Conservation (phyloP, 805 yeast genomes). For the Saccharomyces paradoxus region DNA sequence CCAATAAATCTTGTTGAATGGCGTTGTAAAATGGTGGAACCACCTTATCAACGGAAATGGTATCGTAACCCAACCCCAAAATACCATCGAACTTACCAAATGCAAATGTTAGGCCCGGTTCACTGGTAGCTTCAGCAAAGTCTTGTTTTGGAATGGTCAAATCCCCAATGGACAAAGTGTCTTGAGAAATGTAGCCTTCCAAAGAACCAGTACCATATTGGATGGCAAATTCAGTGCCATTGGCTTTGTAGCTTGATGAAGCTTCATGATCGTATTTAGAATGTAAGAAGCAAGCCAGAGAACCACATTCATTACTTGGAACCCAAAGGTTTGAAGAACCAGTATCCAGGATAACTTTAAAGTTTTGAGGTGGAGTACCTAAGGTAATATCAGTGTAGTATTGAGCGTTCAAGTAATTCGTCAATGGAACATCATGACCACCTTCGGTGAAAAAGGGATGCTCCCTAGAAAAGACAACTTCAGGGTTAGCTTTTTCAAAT, state of each 20-base stretch:
- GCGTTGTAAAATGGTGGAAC: constrained; percentile 96
- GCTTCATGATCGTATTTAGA: constrained; percentile 76
- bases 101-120: constrained; percentile 96
- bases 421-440: constrained; percentile 72
- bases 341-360: constrained; percentile 91
- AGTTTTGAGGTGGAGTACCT: constrained; percentile 90
- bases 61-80: constrained; percentile 86
- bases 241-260: constrained; percentile 77
- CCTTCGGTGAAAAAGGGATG: constrained; percentile 20
- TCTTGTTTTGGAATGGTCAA: constrained; percentile 80
- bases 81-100: constrained; percentile 98
- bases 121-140: constrained; percentile 94
- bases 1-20: constrained; percentile 68
- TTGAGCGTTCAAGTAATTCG: constrained; percentile 93
- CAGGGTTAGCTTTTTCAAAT: constrained; percentile 40
- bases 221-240: constrained; percentile 80
- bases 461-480: constrained; percentile 26
- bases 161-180: constrained; percentile 64
- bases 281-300: constrained; percentile 93
- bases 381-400: constrained; percentile 84
- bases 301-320: constrained; percentile 80
- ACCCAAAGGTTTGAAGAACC: constrained; percentile 98
- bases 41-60: constrained; percentile 79
- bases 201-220: constrained; percentile 89
- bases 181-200: constrained; percentile 88